These are phyloP conservation scores for Mycena rebaudengoi DNA, from an alignment of 768 basidiomycete genomes.

Conservation along the genomic window DNA sequence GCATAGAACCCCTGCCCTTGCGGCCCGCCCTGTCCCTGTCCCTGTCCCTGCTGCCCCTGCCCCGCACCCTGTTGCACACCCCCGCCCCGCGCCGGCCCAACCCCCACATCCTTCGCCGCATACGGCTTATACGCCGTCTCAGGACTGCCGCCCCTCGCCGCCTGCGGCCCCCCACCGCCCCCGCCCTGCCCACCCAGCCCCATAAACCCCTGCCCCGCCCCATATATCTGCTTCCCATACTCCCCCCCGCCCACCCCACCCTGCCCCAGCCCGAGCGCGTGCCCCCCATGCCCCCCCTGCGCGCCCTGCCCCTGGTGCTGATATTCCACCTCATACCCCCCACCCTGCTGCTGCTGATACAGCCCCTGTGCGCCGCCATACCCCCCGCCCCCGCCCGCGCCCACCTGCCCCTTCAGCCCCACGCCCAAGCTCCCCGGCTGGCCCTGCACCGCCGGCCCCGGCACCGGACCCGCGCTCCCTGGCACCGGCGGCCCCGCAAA, in stretches of 20 bases:
- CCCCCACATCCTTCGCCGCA: slow-evolving; percentile 71
- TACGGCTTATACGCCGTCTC: slow-evolving; percentile 83
- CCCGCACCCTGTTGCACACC: slow-evolving; percentile 58
- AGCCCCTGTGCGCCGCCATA: slow-evolving; percentile 62
- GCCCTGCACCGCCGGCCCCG: slow-evolving; percentile 71
- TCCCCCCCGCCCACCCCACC: slow-evolving; percentile 25
- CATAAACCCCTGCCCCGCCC: slow-evolving; percentile 75
- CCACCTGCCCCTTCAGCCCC: slow-evolving; percentile 18
- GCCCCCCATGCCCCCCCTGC: slow-evolving; percentile 56
- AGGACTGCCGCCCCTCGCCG: slow-evolving; percentile 64
- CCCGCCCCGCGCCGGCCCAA: slow-evolving; percentile 54
- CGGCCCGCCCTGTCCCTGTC: slow-evolving; percentile 52
- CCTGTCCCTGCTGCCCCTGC: slow-evolving; percentile 59
- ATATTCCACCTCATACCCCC: slow-evolving; percentile 55
- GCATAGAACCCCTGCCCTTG: slow-evolving; percentile 62
- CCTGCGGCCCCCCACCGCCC: slow-evolving; percentile 42
- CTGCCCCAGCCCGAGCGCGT: slow-evolving; percentile 47
- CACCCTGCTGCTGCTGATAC: slow-evolving; percentile 73
- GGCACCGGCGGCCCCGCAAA: slow-evolving; percentile 79
- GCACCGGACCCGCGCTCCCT: slow-evolving; percentile 69
- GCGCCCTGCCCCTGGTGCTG: slow-evolving; percentile 65
- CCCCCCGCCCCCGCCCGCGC: too few species aligned
- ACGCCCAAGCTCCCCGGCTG: slow-evolving; percentile 57
- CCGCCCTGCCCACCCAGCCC: slow-evolving; percentile 62
- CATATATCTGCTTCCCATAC: slow-evolving; percentile 45